Percentiles rank a stretch among this genome's conserved stretches.
Evolutionary conservation across 257 asterid species (phyloP).

Genomic region (Salvia rosmarinus): DNA sequence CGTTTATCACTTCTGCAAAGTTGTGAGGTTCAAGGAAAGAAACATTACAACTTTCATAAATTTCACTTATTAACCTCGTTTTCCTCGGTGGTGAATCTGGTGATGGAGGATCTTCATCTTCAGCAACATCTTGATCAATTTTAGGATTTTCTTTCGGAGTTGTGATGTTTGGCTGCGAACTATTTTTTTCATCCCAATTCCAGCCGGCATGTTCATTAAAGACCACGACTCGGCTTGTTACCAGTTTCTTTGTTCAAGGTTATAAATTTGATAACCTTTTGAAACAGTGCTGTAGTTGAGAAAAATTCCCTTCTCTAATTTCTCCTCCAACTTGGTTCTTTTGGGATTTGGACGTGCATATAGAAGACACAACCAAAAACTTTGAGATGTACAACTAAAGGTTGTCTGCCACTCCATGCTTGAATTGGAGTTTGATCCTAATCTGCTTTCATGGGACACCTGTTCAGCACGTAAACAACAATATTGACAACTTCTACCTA

Average conservation of each 20-base stretch:
- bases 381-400: background rate
- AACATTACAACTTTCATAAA: conserved; percentile 12
- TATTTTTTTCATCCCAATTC: background rate
- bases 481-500: background rate
- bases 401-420: background rate
- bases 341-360: background rate
- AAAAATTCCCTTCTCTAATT: background rate
- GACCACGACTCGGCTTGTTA: background rate
- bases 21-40: conserved; percentile 3
- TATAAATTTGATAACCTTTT: background rate
- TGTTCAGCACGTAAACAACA: background rate
- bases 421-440: background rate
- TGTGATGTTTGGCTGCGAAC: no score
- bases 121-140: background rate
- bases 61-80: background rate
- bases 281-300: background rate
- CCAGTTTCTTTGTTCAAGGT: background rate
- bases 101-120: background rate
- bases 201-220: background rate
- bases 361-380: background rate
- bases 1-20: no score
- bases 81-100: background rate
- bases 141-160: no score
- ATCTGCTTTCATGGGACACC: background rate
- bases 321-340: conserved; percentile 4